Base-by-base conservation (phyloP, 169 alveolate genomes). In the Cryptosporidium xiaoi region DNA sequence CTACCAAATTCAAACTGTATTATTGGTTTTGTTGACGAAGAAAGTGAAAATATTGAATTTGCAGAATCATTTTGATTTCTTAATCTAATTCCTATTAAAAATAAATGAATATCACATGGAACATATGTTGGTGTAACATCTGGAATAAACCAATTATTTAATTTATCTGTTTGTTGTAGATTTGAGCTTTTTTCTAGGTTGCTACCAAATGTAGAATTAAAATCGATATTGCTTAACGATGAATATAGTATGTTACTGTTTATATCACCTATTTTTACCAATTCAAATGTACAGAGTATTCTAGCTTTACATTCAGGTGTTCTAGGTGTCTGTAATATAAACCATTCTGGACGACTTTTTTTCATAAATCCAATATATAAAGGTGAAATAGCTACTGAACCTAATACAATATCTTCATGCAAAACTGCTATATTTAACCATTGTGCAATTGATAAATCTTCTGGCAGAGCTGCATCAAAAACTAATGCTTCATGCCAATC, bases 391-490 rank as follows among this genome's bases (percentile, higher is more conserved):
- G 87, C 87, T 16, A 62, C 87, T 34, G 87, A 77, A 1, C 87
- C 87, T 16, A 77, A 62, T 24, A 77, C 87, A 46, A 77, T 46
- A 60, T 77, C 87, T 15, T 77, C 87, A 62, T 77, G 87, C 18
- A 77, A 77, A n/a, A 77, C 46, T 24, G 87, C 87, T 40, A 77
- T 77, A 44, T 77, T 77, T 24, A 77, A 20, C 87, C 87, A 77
- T 62, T 77, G 87, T 40, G 87, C 87, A 60, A 77, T 62, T n/a
- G 87, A 77, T 40, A 77, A 66, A 62, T 77, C 87, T n/a, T 77
- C 87, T 56, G 87, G 87, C 29, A 77, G 51, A 16, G 87, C 87
- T 36, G 87, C 87, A 77, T 77, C 87, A 77, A 77, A 77, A 60
- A 77, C 71, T 44, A 77, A 31, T 44, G 87, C 87, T 36, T 77